Evolutionary conservation across 768 basidiomycete genomes (phyloP).

Genomic region (Russula earlei): DNA sequence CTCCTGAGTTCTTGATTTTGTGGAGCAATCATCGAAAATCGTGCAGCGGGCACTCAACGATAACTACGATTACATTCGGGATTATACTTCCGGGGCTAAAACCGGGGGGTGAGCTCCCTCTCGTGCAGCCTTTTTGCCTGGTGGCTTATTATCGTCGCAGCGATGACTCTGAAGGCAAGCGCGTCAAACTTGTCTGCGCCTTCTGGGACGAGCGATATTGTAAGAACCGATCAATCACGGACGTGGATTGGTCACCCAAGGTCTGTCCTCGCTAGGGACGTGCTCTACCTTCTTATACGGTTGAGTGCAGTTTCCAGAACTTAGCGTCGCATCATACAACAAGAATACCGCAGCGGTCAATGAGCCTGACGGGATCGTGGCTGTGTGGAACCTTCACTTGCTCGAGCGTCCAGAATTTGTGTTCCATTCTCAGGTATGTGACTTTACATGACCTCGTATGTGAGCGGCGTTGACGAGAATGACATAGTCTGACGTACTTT

Average conservation of each 20-base stretch:
- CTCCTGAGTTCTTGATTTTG: conserved; percentile 86
- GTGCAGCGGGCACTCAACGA: conserved; percentile 92
- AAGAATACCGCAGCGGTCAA: conserved; percentile 90
- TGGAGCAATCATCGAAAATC: conserved; percentile 91
- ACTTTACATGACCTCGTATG: neutral
- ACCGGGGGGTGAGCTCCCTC: conserved; percentile 57
- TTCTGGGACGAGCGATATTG: conserved; percentile 89
- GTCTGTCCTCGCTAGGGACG: conserved; percentile 31
- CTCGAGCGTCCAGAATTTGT: conserved; percentile 95
- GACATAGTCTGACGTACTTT: conserved; percentile 82
- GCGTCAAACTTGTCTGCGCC: conserved; percentile 87
- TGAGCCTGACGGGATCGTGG: conserved; percentile 94
- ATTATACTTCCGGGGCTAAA: conserved; percentile 88
- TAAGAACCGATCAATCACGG: conserved; percentile 91
- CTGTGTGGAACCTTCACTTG: conserved; percentile 95
- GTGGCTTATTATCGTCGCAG: conserved; percentile 31
- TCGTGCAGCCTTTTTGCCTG: neutral
- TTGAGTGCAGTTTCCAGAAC: conserved; percentile 73
- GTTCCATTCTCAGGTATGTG: conserved; percentile 89
- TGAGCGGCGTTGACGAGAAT: conserved; percentile 14
- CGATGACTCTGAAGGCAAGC: conserved; percentile 84
- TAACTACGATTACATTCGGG: conserved; percentile 91
- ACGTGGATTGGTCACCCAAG: conserved; percentile 97
- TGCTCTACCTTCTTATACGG: neutral
- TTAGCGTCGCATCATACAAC: conserved; percentile 94